Evolutionary conservation across 345 rosid genomes (phyloP).

Genomic region (Populus davidiana): DNA sequence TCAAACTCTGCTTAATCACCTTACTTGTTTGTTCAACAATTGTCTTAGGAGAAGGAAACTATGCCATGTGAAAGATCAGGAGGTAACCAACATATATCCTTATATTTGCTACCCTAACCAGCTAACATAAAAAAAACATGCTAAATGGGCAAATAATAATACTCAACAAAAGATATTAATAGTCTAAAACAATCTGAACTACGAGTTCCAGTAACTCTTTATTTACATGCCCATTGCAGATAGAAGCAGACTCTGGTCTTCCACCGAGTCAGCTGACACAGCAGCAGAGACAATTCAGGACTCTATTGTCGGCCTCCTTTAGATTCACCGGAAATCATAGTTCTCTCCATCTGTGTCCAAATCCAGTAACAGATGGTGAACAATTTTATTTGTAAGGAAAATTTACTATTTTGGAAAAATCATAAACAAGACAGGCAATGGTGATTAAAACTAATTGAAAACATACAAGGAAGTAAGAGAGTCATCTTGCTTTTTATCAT

Average conservation of each 20-base stretch:
- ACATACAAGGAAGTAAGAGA: not conserved
- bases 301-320: not conserved
- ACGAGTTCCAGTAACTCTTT: not conserved
- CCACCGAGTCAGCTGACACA: not conserved
- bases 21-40: no score
- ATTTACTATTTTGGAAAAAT: not conserved
- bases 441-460: not conserved
- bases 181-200: not conserved
- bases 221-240: not conserved
- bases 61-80: no score
- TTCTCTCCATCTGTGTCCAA: conserved; percentile 15
- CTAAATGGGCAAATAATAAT: not conserved
- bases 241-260: not conserved
- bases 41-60: no score
- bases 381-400: not conserved
- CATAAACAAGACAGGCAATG: not conserved
- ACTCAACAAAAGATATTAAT: not conserved
- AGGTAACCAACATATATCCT: no score
- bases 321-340: not conserved
- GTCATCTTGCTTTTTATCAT: no score
- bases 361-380: not conserved
- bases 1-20: no score
- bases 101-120: not conserved
- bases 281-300: not conserved
- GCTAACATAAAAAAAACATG: no score